Percentiles rank a stretch among this genome's conserved stretches.
Conservation (phyloP, 129 eudicot species). For the Silybum marianum region DNA sequence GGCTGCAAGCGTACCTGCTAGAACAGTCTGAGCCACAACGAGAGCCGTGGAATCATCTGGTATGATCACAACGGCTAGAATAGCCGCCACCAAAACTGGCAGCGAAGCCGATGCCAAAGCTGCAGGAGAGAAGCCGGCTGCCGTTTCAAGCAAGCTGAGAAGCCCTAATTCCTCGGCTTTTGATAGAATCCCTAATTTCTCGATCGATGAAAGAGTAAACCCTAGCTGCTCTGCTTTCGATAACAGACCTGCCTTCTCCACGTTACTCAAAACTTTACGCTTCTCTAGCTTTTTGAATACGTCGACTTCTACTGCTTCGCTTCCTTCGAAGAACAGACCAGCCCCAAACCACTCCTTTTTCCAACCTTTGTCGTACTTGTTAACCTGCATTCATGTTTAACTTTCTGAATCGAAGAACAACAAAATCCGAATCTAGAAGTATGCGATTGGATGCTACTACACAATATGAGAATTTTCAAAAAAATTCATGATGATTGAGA, state of each 20-base stretch:
- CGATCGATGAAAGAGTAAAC: constrained; percentile 79
- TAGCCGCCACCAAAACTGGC: constrained; percentile 67
- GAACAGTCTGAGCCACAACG: constrained; percentile 55
- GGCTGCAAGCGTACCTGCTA: constrained; percentile 65
- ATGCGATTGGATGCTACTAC: background rate
- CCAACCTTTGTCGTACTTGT: constrained; percentile 77
- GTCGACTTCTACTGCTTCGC: constrained; percentile 79
- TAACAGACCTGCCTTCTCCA: constrained; percentile 82
- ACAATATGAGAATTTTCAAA: background rate
- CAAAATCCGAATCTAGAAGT: background rate
- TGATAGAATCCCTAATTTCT: constrained; percentile 81
- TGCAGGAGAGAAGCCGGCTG: constrained; percentile 61
- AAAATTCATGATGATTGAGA: background rate
- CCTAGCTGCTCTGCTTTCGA: constrained; percentile 92
- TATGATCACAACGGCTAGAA: constrained; percentile 55
- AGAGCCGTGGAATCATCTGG: constrained; percentile 80
- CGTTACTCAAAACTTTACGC: constrained; percentile 78
- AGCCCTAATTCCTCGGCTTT: constrained; percentile 93
- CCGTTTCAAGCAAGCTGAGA: constrained; percentile 72
- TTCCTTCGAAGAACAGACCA: constrained; percentile 80
- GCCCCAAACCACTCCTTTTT: constrained; percentile 95
- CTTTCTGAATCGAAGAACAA: background rate
- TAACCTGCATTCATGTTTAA: constrained; percentile 51
- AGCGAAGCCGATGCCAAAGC: constrained; percentile 76
- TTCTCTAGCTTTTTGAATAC: constrained; percentile 89